phyloP scores from a whole-genome alignment of 257 asterid genomes.

The Solanum ossicruentum region DNA sequence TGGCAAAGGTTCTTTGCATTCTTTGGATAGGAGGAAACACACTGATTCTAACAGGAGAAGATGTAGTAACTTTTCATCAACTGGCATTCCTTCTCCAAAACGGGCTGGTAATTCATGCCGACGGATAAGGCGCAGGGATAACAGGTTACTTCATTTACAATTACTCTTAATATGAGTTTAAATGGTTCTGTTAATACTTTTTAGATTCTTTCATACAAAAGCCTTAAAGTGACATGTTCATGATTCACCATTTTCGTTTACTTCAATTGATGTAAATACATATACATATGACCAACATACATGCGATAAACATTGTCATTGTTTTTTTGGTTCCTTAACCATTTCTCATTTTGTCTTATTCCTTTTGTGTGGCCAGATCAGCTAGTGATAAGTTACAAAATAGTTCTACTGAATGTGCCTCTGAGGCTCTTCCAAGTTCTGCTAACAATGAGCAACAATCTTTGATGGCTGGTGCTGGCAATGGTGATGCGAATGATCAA shows the following conservation, averaged over 20 bases:
- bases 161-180: neutral
- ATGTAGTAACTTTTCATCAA: slow-evolving; percentile 35
- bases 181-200: neutral
- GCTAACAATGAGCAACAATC: slow-evolving; percentile 21
- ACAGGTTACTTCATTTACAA: slow-evolving; percentile 32
- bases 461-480: slow-evolving; percentile 15
- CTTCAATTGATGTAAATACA: neutral
- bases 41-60: slow-evolving; percentile 48
- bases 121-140: slow-evolving; percentile 58
- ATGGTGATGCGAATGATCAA: slow-evolving; percentile 18
- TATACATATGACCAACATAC: neutral
- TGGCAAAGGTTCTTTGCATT: slow-evolving; percentile 38
- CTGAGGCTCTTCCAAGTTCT: slow-evolving; percentile 30
- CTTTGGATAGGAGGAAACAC: slow-evolving; percentile 44
- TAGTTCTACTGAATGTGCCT: neutral
- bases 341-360: neutral
- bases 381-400: neutral
- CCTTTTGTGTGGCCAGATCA: slow-evolving; percentile 34
- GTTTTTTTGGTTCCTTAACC: neutral
- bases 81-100: slow-evolving; percentile 34
- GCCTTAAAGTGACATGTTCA: neutral
- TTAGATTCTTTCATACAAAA: neutral
- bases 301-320: neutral
- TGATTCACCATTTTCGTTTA: neutral
- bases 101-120: slow-evolving; percentile 83